Conservation (phyloP, 164 flowering plant species). For the Dillenia turbinata region DNA sequence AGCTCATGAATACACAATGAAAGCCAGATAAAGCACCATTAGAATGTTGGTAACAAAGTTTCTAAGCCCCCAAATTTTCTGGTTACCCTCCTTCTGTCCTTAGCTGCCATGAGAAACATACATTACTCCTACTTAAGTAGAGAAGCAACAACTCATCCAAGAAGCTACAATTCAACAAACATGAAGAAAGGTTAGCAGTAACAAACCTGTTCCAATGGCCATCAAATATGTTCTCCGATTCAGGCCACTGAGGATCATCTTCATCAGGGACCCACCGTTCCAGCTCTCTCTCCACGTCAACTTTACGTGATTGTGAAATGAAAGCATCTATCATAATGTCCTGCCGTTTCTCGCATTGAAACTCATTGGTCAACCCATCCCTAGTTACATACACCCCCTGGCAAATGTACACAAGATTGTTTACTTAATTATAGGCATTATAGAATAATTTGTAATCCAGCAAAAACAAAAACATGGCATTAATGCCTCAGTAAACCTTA, state of each 20-base stretch:
- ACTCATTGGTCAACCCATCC: constrained; percentile 49
- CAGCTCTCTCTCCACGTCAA: constrained; percentile 71
- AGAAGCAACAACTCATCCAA: too few species aligned
- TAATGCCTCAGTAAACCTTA: too few species aligned
- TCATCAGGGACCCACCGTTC: constrained; percentile 92
- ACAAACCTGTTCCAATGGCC: constrained; percentile 75
- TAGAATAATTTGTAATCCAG: too few species aligned
- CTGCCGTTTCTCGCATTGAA: constrained; percentile 43
- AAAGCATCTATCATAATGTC: constrained; percentile 79
- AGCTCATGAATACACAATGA: too few species aligned
- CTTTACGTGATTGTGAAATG: constrained; percentile 69
- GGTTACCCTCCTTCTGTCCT: too few species aligned
- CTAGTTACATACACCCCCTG: constrained; percentile 71
- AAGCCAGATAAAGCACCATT: too few species aligned
- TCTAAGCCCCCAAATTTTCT: too few species aligned
- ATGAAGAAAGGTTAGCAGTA: background rate
- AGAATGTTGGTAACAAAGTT: too few species aligned
- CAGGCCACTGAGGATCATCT: constrained; percentile 69
- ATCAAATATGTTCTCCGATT: constrained; percentile 82
- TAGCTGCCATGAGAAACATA: too few species aligned
- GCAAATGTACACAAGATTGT: constrained; percentile 1
- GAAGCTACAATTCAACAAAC: background rate
- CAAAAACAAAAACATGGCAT: too few species aligned
- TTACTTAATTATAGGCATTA: too few species aligned
- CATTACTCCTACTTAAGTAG: too few species aligned